Conservation (phyloP, 169 alveolate genomes). For the Plasmodium coatneyi region DNA sequence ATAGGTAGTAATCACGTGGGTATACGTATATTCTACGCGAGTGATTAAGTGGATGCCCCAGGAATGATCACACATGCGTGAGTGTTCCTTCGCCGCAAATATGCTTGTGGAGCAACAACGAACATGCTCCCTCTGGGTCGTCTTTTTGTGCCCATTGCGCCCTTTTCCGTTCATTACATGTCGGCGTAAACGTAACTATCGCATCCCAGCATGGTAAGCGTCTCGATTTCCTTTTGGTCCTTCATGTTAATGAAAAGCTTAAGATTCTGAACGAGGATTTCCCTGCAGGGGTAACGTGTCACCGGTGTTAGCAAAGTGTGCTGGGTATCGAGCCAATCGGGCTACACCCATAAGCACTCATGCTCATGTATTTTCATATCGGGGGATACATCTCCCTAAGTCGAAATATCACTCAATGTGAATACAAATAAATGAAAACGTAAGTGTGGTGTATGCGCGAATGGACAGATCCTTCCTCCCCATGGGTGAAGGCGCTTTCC, state of each 20-base stretch:
- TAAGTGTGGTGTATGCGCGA: neutral
- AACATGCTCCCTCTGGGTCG: neutral
- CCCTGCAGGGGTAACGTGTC: constrained; percentile 20
- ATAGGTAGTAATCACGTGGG: neutral
- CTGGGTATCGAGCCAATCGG: neutral
- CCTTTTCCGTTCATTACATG: constrained; percentile 46
- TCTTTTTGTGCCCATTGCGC: neutral
- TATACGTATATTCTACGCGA: neutral
- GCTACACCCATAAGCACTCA: neutral
- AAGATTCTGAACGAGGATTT: constrained; percentile 61
- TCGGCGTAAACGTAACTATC: constrained; percentile 74
- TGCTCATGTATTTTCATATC: neutral
- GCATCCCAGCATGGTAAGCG: constrained; percentile 65
- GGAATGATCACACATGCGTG: neutral
- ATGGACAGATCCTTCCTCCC: neutral
- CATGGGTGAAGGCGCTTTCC: neutral
- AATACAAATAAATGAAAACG: neutral
- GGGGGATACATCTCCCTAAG: neutral
- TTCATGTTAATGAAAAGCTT: constrained; percentile 44
- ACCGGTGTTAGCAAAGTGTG: neutral
- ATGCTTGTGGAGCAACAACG: neutral
- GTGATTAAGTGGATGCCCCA: neutral
- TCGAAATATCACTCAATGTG: neutral
- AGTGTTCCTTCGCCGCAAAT: neutral
- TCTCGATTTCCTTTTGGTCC: constrained; percentile 65